phyloP scores from a whole-genome alignment of 352 stramenopile species.

The Phytophthora pluvialis region DNA sequence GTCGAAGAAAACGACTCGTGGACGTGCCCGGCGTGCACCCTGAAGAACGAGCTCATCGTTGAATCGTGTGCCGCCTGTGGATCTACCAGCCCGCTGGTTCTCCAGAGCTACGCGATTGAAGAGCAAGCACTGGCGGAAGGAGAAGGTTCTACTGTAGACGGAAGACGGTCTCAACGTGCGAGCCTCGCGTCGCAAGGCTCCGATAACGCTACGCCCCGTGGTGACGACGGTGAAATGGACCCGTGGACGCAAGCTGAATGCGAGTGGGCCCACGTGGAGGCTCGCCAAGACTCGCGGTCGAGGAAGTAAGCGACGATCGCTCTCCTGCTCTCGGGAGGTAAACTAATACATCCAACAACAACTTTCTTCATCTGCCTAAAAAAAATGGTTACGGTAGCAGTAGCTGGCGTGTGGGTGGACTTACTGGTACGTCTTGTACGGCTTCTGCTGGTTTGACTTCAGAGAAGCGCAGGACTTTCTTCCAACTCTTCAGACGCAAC shows the following conservation, averaged over 20 bases:
- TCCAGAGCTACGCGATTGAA: slow-evolving; percentile 62
- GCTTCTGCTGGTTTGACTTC: too few relatives aligned
- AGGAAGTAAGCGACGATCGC: slow-evolving; percentile 17
- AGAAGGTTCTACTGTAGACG: slow-evolving; percentile 9
- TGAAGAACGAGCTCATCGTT: slow-evolving; percentile 64
- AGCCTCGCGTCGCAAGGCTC: slow-evolving; percentile 52
- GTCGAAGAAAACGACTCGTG: slow-evolving; percentile 42
- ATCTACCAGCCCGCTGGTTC: slow-evolving; percentile 70
- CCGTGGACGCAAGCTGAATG: slow-evolving; percentile 72
- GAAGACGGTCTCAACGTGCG: slow-evolving; percentile 25
- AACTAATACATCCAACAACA: too few relatives aligned
- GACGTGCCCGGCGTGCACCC: slow-evolving; percentile 62
- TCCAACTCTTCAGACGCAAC: too few relatives aligned
- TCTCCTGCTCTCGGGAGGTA: too few relatives aligned
- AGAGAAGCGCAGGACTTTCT: too few relatives aligned
- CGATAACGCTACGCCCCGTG: slow-evolving; percentile 35
- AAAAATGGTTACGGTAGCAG: not conserved
- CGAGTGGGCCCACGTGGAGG: slow-evolving; percentile 73
- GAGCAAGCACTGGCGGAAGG: slow-evolving; percentile 33
- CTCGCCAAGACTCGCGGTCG: slow-evolving; percentile 47
- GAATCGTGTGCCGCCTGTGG: slow-evolving; percentile 69
- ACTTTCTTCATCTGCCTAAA: not conserved
- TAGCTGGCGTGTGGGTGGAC: too few relatives aligned
- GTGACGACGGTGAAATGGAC: slow-evolving; percentile 46
- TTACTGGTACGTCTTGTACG: too few relatives aligned